Evolutionary conservation across 1,284 basidiomycete species (phyloP).

Genomic region (Austroboletus novae-zelandiae): DNA sequence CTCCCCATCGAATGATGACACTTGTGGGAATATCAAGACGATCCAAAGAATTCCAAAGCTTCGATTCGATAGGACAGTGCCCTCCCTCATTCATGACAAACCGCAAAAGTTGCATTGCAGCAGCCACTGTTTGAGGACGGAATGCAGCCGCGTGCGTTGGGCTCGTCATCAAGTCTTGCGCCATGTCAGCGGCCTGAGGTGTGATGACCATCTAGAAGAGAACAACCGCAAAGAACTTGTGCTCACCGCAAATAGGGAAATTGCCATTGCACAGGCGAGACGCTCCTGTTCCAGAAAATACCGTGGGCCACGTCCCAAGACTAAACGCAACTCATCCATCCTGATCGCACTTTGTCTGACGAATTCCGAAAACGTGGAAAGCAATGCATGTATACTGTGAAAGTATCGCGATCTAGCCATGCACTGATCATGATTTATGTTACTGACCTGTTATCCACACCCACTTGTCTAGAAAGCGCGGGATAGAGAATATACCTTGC

Average conservation of each 20-base stretch:
- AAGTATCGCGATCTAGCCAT: neutral
- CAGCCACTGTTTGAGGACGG: conserved; percentile 47
- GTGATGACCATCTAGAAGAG: neutral
- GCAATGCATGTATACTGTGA: conserved; percentile 19
- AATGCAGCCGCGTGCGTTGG: conserved; percentile 18
- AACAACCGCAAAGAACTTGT: neutral
- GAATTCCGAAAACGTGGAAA: conserved; percentile 20
- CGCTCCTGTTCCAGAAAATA: conserved; percentile 37
- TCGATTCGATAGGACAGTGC: conserved; percentile 7
- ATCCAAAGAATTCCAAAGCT: conserved; percentile 24
- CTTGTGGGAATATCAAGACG: conserved; percentile 43
- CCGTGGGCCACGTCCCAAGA: conserved; percentile 1
- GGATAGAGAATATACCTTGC: conserved; percentile 53
- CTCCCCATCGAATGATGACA: conserved; percentile 53
- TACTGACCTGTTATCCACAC: conserved; percentile 22
- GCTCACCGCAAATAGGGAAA: conserved; percentile 56
- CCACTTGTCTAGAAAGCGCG: conserved; percentile 11
- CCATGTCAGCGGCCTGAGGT: conserved; percentile 23
- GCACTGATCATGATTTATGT: neutral
- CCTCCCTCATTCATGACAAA: conserved; percentile 35
- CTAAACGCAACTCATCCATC: conserved; percentile 8
- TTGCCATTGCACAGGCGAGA: conserved; percentile 47
- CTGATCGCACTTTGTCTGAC: conserved; percentile 21
- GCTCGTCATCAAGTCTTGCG: neutral
- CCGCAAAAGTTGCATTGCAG: conserved; percentile 46